Evolutionary conservation across 805 yeast species (phyloP).

Genomic region (Candida parachauliodes): DNA sequence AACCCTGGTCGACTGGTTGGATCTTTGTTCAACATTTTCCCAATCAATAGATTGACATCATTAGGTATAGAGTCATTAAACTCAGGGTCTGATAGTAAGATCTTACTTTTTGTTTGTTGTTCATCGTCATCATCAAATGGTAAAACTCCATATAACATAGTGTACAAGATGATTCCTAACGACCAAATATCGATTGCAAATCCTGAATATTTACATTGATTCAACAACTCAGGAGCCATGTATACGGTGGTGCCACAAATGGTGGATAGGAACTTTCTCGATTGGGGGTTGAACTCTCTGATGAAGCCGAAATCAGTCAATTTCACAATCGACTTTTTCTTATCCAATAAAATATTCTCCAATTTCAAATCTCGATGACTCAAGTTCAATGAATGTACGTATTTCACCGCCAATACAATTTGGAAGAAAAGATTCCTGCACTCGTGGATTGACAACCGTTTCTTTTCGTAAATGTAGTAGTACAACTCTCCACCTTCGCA

Average conservation of each 20-base stretch:
- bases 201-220: slow-evolving; percentile 70
- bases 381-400: slow-evolving; percentile 73
- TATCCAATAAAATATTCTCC: slow-evolving; percentile 67
- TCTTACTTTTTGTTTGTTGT: slow-evolving; percentile 52
- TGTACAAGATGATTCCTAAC: slow-evolving; percentile 81
- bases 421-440: slow-evolving; percentile 57
- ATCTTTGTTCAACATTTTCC: slow-evolving; percentile 58
- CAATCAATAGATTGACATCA: slow-evolving; percentile 50
- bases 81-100: slow-evolving; percentile 62
- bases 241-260: slow-evolving; percentile 93
- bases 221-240: slow-evolving; percentile 92
- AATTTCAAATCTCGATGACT: slow-evolving; percentile 83
- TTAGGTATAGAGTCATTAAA: slow-evolving; percentile 46
- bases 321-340: slow-evolving; percentile 58
- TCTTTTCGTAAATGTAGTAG: slow-evolving; percentile 55
- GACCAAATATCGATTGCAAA: slow-evolving; percentile 88
- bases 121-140: slow-evolving; percentile 90
- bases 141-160: slow-evolving; percentile 80
- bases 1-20: slow-evolving; percentile 58
- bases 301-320: slow-evolving; percentile 94
- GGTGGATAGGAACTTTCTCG: slow-evolving; percentile 61
- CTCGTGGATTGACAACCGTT: slow-evolving; percentile 49
- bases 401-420: slow-evolving; percentile 60
- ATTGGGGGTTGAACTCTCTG: slow-evolving; percentile 54
- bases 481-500: slow-evolving; percentile 80